These are phyloP conservation scores for Fistulinella prunicolor DNA, from an alignment of 768 basidiomycete species.

Conservation along the genomic window DNA sequence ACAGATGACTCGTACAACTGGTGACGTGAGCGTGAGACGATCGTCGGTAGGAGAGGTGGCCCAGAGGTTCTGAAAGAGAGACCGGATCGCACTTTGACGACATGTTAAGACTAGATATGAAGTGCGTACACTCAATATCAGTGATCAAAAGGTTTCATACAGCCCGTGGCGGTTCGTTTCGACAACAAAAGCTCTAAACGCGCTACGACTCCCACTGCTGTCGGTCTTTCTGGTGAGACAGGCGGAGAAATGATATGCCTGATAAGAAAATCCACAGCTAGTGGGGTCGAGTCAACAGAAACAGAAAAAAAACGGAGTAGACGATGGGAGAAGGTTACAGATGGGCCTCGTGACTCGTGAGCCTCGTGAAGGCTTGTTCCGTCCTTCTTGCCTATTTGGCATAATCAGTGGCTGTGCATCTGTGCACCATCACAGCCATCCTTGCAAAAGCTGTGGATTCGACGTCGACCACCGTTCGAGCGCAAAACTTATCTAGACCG, in stretches of 20 bases:
- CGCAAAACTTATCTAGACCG: background rate
- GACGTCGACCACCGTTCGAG: background rate
- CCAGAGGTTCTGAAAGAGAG: conserved; percentile 10
- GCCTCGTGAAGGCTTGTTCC: background rate
- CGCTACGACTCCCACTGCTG: background rate
- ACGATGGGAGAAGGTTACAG: conserved; percentile 18
- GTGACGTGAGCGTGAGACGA: too few species aligned
- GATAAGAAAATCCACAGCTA: conserved; percentile 13
- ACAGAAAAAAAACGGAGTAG: conserved; percentile 3
- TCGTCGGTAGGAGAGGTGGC: too few species aligned
- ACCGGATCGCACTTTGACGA: conserved; percentile 1
- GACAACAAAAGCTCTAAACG: background rate
- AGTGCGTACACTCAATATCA: conserved; percentile 4
- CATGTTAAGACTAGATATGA: background rate
- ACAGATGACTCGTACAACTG: too few species aligned
- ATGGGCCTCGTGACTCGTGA: conserved; percentile 2
- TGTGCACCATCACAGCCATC: too few species aligned
- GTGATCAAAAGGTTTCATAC: conserved; percentile 1
- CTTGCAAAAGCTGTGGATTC: too few species aligned
- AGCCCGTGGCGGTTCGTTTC: conserved; percentile 3
- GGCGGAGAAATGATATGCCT: background rate
- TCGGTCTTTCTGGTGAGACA: background rate
- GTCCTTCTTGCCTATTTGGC: too few species aligned
- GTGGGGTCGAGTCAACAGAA: conserved; percentile 18
- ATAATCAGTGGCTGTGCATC: conserved; percentile 26